These are phyloP conservation scores for Fusarium sp. DNA, from an alignment of 2,329 filamentous ascomycete species.

Conservation along the genomic window DNA sequence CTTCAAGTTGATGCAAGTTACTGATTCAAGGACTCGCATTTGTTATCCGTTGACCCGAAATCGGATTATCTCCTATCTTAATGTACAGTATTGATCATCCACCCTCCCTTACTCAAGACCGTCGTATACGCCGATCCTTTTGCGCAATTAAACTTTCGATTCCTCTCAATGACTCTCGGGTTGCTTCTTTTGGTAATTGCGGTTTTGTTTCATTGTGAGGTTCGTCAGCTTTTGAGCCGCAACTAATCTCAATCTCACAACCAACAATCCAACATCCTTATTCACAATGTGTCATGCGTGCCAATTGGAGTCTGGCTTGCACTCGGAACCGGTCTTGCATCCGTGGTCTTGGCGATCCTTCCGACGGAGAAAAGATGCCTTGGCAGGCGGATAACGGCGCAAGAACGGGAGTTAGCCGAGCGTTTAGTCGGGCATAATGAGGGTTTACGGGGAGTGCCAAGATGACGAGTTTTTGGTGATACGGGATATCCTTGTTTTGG, in stretches of 20 bases:
- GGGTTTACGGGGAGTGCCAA: conserved; percentile 17
- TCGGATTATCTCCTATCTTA: conserved; percentile 3
- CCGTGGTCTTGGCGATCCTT: neutral
- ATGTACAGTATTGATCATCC: neutral
- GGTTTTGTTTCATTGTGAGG: neutral
- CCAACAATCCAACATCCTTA: neutral
- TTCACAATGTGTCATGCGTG: neutral
- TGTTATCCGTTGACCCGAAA: neutral
- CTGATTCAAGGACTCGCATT: neutral
- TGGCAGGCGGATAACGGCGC: conserved; percentile 12
- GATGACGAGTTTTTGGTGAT: neutral
- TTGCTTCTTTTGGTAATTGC: conserved; percentile 2
- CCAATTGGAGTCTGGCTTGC: neutral
- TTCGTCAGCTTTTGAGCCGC: conserved; percentile 1
- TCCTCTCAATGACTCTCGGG: neutral
- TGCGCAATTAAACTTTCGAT: neutral
- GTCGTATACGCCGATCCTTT: neutral
- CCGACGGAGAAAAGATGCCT: conserved; percentile 2
- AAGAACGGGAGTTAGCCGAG: conserved; percentile 13
- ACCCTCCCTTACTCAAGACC: neutral
- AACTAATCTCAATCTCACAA: neutral
- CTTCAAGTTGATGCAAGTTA: neutral
- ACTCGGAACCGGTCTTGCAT: neutral
- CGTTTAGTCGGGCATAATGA: conserved; percentile 20
- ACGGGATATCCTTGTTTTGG: neutral